Percentiles rank a stretch among this genome's conserved stretches.
These are phyloP conservation scores for Artemisia tridentata DNA, from an alignment of 129 eudicot species.

Conservation along the genomic window DNA sequence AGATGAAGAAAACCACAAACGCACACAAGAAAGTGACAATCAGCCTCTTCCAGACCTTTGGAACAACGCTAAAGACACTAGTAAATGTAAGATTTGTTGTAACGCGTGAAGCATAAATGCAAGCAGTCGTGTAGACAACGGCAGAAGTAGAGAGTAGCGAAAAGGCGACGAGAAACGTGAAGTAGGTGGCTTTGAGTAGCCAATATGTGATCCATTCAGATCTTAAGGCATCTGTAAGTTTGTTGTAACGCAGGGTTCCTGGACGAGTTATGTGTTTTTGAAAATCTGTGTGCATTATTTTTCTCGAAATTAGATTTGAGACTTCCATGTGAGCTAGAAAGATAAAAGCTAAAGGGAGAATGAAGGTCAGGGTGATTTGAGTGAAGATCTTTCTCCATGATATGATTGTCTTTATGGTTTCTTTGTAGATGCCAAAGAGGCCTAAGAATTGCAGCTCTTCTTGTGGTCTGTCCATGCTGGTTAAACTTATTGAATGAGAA, in stretches of 20 bases:
- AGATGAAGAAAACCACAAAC: conserved; percentile 36
- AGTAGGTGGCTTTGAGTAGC: conserved; percentile 36
- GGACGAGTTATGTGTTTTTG: conserved; percentile 18
- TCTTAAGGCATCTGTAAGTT: conserved; percentile 17
- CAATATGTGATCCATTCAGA: conserved; percentile 32
- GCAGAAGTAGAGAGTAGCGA: conserved; percentile 71
- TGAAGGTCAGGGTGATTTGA: conserved; percentile 54
- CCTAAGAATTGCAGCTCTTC: conserved; percentile 73
- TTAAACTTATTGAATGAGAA: neutral
- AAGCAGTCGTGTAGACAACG: conserved; percentile 58
- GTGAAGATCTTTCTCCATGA: conserved; percentile 48
- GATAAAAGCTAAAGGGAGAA: conserved; percentile 61
- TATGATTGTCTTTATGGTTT: conserved; percentile 46
- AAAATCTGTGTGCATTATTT: conserved; percentile 21
- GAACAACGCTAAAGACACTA: conserved; percentile 35
- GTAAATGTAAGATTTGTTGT: conserved; percentile 18
- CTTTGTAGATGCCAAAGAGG: conserved; percentile 52
- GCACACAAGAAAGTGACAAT: conserved; percentile 53
- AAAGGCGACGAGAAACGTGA: conserved; percentile 32
- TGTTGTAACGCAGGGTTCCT: conserved; percentile 28
- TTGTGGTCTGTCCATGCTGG: conserved; percentile 59
- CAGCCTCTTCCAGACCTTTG: conserved; percentile 64
- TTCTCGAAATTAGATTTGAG: conserved; percentile 31
- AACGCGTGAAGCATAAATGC: conserved; percentile 37
- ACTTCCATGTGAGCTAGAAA: conserved; percentile 41